These are phyloP conservation scores for Fragosphaeria purpurea DNA, from an alignment of 2,329 filamentous ascomycete genomes.

Conservation along the genomic window DNA sequence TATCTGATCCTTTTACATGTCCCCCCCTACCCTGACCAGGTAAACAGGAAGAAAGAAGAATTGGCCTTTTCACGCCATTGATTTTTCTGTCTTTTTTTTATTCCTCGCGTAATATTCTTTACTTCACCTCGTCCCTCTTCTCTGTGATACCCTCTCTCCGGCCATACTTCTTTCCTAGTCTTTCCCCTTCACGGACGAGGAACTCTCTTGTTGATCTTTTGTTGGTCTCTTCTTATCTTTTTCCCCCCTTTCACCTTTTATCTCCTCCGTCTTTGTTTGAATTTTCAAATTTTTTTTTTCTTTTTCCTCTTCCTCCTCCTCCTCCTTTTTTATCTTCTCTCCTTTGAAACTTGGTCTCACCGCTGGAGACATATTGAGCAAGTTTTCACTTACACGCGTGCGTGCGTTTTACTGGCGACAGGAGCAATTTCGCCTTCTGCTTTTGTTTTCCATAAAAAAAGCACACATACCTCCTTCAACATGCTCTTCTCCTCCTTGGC, in stretches of 20 bases:
- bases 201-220: not conserved
- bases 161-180: not conserved
- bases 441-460: not conserved
- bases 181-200: not conserved
- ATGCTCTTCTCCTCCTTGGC: conserved; percentile 7
- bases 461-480: no score
- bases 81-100: not conserved
- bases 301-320: not conserved
- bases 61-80: not conserved
- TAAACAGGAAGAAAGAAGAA: not conserved
- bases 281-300: not conserved
- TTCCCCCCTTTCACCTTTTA: not conserved
- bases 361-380: no score
- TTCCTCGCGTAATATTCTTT: not conserved
- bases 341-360: not conserved
- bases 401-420: not conserved
- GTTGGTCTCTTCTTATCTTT: not conserved
- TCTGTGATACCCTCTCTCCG: not conserved
- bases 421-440: not conserved
- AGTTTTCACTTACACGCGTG: not conserved
- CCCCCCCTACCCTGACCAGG: not conserved
- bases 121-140: not conserved
- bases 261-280: not conserved
- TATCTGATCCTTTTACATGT: conserved; percentile 7
- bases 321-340: not conserved